These are phyloP conservation scores for Purshia tridentata DNA, from an alignment of 306 rosid genomes.

Conservation along the genomic window DNA sequence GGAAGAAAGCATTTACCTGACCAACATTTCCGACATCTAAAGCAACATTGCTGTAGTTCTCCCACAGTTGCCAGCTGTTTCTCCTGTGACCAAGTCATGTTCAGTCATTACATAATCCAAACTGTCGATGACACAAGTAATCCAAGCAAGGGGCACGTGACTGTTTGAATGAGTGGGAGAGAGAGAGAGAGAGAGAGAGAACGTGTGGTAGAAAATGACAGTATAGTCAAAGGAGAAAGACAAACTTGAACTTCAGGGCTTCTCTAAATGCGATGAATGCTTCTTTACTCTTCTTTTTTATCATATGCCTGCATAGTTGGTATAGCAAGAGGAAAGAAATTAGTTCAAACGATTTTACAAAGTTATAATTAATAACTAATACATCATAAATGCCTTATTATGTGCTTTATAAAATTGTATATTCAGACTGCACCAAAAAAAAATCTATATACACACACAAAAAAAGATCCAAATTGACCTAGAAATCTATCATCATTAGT, in stretches of 20 bases:
- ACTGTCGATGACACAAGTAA: constrained; percentile 19
- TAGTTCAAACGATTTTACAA: constrained; percentile 5
- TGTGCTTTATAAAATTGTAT: not conserved
- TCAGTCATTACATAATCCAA: constrained; percentile 32
- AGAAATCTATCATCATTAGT: not conserved
- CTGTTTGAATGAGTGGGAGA: not conserved
- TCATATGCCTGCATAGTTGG: constrained; percentile 75
- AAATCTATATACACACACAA: too few relatives aligned
- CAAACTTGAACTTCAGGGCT: constrained; percentile 87
- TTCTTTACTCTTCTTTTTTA: constrained; percentile 85
- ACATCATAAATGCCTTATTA: not conserved
- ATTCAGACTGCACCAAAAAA: not conserved
- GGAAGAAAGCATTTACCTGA: constrained; percentile 51
- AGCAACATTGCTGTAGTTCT: constrained; percentile 86
- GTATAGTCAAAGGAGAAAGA: constrained; percentile 25
- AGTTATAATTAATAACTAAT: not conserved
- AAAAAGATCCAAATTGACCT: not conserved
- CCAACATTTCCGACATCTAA: constrained; percentile 69
- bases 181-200: constrained; percentile 3
- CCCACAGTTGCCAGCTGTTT: constrained; percentile 94
- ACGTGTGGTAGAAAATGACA: not conserved
- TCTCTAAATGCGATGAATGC: constrained; percentile 88
- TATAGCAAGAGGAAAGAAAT: constrained; percentile 18
- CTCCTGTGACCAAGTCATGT: constrained; percentile 59
- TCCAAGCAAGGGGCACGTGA: not conserved